Conservation (phyloP, 176 grass and related monocot species). For the Canna indica region DNA sequence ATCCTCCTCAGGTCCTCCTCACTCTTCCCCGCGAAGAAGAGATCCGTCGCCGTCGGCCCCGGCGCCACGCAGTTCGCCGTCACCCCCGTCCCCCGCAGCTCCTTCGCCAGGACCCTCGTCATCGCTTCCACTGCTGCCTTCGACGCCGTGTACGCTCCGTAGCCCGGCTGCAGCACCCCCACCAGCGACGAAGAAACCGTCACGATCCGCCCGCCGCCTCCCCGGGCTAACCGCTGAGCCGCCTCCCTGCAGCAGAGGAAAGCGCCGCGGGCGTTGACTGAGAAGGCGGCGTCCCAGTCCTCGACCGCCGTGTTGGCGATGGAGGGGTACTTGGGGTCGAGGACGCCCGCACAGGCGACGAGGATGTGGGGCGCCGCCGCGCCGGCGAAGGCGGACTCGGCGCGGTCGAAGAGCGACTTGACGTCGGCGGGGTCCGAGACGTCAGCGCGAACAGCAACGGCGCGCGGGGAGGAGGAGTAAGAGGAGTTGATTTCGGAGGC, state of each 20-base stretch:
- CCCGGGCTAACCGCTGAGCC: constrained; percentile 13
- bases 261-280: constrained; percentile 47
- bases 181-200: constrained; percentile 43
- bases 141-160: constrained; percentile 48
- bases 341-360: constrained; percentile 45
- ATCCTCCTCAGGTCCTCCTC: constrained; percentile 30
- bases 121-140: constrained; percentile 70
- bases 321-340: constrained; percentile 35
- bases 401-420: constrained; percentile 45
- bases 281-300: constrained; percentile 53
- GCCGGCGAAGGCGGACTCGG: constrained; percentile 52
- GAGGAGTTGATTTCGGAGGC: constrained; percentile 36
- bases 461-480: background rate
- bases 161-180: constrained; percentile 29
- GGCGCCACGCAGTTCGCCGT: constrained; percentile 67
- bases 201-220: constrained; percentile 34
- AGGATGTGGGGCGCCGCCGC: constrained; percentile 34
- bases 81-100: constrained; percentile 24
- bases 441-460: constrained; percentile 30
- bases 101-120: constrained; percentile 32
- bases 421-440: constrained; percentile 40
- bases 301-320: constrained; percentile 50
- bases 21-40: constrained; percentile 47
- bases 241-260: constrained; percentile 62
- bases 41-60: constrained; percentile 38